Evolutionary conservation across 1,284 basidiomycete species (phyloP), one percentile per base, ranked within the genome.

Genomic region (Apiotrichum akiyoshidainum): DNA sequence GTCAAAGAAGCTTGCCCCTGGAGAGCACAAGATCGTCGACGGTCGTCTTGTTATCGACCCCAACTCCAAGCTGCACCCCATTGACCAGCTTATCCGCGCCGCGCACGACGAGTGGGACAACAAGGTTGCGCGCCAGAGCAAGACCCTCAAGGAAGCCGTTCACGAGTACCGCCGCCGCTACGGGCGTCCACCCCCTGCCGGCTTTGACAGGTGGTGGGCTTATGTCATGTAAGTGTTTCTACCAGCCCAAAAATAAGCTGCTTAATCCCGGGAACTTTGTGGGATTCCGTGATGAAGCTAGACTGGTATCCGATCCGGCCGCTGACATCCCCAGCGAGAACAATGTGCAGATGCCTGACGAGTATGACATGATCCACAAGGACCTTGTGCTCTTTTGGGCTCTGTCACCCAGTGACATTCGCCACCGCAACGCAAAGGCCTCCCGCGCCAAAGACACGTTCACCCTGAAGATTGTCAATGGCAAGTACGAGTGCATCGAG

Each of bases 121-220:
- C 2, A 85, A 85, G 68, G 61, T 83, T n/a, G 70, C 73, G 10
- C 69, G 72, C 46, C 83, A 85, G 55, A 84, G 82, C 63, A 80
- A 69, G 53, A 83, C 83, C 2, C 72, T 87, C 6, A 71, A 76
- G 22, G 76, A 83, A 56, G 85, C 85, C 9, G 81, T 81, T 1
- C 70, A 68, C 16, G 84, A 85, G 67, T 87, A 87, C 72, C 74
- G 76, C 57, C 72, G 66, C 21, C 58, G 74, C 21, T 69, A 72
- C 55, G 34, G 58, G 4, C 64, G 67, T 8, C 42, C 77, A 33
- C 84, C 85, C 1, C 84, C 84, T 1, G 70, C 70, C 46, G 84
- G 83, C 1, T 86, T 86, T 62, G 84, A 86, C 58, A 73, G 70
- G 58, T 78, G 77, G 76, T 87, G 86, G 86, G 67, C 71, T 13